phyloP scores from a whole-genome alignment of 108 stramenopile genomes.

The Cyclotella choctawhatcheeana region DNA sequence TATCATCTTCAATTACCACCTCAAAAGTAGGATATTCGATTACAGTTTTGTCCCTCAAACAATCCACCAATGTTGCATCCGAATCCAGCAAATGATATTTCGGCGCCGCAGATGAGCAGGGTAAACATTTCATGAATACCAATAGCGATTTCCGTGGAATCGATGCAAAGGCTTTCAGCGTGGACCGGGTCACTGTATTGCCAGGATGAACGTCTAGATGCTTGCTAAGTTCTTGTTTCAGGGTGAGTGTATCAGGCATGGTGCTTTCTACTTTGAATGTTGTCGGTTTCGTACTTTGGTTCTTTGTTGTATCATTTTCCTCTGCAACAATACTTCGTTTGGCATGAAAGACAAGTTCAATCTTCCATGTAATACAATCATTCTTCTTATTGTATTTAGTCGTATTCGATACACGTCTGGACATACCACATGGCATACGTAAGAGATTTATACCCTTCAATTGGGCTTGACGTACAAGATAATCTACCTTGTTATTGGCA shows the following conservation, averaged over 20 bases:
- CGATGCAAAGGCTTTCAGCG: slow-evolving; percentile 36
- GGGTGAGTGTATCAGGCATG: slow-evolving; percentile 25
- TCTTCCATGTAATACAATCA: slow-evolving; percentile 44
- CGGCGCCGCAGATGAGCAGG: slow-evolving; percentile 63
- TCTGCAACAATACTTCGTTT: slow-evolving; percentile 6
- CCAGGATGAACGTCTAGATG: slow-evolving; percentile 43
- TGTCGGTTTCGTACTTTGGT: slow-evolving; percentile 15
- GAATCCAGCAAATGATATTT: slow-evolving; percentile 51
- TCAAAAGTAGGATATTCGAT: slow-evolving; percentile 79
- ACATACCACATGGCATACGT: slow-evolving; percentile 75
- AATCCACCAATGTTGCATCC: slow-evolving; percentile 43
- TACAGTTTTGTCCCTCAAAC: slow-evolving; percentile 61
- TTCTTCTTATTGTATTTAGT: slow-evolving; percentile 55
- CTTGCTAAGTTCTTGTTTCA: slow-evolving; percentile 38
- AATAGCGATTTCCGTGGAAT: slow-evolving; percentile 24
- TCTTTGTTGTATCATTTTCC: slow-evolving; percentile 10
- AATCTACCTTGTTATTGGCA: slow-evolving; percentile 26
- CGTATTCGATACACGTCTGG: slow-evolving; percentile 64
- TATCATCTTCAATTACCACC: slow-evolving; percentile 41
- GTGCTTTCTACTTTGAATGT: slow-evolving; percentile 34
- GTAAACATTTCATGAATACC: slow-evolving; percentile 58
- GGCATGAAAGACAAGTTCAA: slow-evolving; percentile 40
- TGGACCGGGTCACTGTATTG: slow-evolving; percentile 38
- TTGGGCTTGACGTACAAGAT: slow-evolving; percentile 61
- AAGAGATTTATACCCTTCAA: slow-evolving; percentile 59